Evolutionary conservation across 345 rosid species (phyloP), one percentile per base, ranked within the genome.

Genomic region (Hibiscus syriacus): DNA sequence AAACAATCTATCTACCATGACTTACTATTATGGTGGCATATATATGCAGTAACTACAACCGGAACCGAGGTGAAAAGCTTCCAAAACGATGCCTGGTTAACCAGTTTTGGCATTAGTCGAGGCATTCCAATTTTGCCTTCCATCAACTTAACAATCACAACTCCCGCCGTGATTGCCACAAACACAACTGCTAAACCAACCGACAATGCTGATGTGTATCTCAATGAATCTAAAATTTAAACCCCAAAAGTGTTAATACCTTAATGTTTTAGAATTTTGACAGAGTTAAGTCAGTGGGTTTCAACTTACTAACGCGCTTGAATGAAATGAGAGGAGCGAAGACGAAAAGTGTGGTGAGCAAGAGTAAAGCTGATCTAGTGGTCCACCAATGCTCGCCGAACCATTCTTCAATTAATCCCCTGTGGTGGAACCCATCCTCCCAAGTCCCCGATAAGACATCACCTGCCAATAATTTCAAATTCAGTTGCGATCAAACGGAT

Each of bases 11-110:
- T 39, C 62, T 36, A 5, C 26, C 4, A 68, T 53, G 48, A 79
- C 87, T 64, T 72, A 85, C 90, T 65, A 30, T 83, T 85, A 58
- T 85, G 88, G 78, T 87, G 93, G 74, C 93, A 87, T 67, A 85
- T 82, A 71, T 73, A 87, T 61, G 90, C 87, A 50, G 92, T 85
- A 70, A 87, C 90, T 12, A 87, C 3, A 36, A 83, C 73, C 38
- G 90, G 90, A 19, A 83, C 73, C 10, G 87, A 70, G 9, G 90
- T 87, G 66, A 83, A 87, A 59, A 87, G 84, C 81, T 82, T 83
- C 90, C 92, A 85, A 70, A 85, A 85, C 3, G 87, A 82, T 16
- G 82, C 82, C 77, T 85, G 87, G 27, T 81, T 77, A 0, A 30
- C 73, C 22, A 85, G 72, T 70, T 80, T 17, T 5, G 92, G 86